These are phyloP conservation scores for Pichia sp. DNA, from an alignment of 1,139 yeast species.

Conservation along the genomic window DNA sequence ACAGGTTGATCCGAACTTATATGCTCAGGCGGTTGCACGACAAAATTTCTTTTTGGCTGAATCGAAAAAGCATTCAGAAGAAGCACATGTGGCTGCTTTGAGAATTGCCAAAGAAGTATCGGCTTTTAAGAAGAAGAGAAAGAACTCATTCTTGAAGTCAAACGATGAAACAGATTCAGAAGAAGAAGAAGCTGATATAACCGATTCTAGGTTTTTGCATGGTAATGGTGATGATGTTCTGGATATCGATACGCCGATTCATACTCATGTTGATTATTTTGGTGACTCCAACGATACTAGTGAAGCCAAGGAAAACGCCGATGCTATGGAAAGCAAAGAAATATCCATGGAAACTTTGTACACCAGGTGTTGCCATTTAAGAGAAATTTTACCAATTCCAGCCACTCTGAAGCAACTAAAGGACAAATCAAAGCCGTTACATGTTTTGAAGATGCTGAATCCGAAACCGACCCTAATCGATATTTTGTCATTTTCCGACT, in stretches of 20 bases:
- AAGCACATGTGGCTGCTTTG: constrained; percentile 64
- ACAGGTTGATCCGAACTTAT: constrained; percentile 30
- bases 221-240: constrained; percentile 18
- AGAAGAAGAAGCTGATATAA: constrained; percentile 21
- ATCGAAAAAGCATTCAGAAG: constrained; percentile 64
- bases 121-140: constrained; percentile 28
- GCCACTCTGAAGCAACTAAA: constrained; percentile 75
- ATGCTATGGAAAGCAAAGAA: constrained; percentile 15
- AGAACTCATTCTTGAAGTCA: constrained; percentile 17
- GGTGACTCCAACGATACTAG: constrained; percentile 9
- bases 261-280: constrained; percentile 59
- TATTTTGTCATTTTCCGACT: constrained; percentile 80
- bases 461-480: constrained; percentile 91
- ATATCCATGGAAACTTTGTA: constrained; percentile 58
- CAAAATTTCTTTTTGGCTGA: constrained; percentile 48
- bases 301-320: constrained; percentile 2
- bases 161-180: constrained; percentile 24
- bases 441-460: constrained; percentile 69
- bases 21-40: constrained; percentile 47
- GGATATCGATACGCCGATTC: constrained; percentile 56
- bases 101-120: constrained; percentile 59
- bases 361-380: constrained; percentile 81
- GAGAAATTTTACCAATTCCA: constrained; percentile 89
- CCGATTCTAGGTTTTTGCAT: constrained; percentile 2
- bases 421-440: constrained; percentile 66